Conservation (phyloP, 108 stramenopile species). For the Fragilaria crotonensis region DNA sequence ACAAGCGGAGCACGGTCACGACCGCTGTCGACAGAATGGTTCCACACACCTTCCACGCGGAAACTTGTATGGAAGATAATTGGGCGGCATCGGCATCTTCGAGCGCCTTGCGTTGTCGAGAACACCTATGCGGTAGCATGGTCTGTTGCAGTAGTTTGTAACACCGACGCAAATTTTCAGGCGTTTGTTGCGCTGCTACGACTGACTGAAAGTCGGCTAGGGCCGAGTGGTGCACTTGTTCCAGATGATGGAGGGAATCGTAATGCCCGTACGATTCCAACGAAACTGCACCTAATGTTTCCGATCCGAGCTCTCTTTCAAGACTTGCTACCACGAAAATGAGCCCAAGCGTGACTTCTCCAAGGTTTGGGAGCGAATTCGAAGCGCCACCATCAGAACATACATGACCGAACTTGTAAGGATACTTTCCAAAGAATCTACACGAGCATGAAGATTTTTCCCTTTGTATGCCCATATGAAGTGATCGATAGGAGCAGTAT, state of each 20-base stretch:
- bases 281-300: background rate
- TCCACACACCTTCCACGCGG: background rate
- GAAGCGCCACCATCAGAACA: too few species aligned
- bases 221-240: background rate
- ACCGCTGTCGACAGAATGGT: background rate
- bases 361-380: background rate
- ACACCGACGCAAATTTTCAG: background rate
- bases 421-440: too few species aligned
- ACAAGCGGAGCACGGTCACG: background rate
- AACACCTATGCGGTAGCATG: background rate
- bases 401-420: too few species aligned
- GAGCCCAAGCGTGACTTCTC: background rate
- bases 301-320: background rate
- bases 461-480: constrained; percentile 8
- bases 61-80: background rate
- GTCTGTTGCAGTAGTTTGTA: background rate
- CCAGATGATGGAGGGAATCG: background rate
- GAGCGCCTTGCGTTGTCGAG: background rate
- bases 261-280: background rate
- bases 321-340: background rate
- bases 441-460: too few species aligned
- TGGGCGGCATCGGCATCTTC: background rate
- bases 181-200: background rate
- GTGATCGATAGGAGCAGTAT: constrained; percentile 18
- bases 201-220: background rate